Evolutionary conservation across 2,329 filamentous ascomycete species (phyloP).

Genomic region (Arthrobotrys iridis): DNA sequence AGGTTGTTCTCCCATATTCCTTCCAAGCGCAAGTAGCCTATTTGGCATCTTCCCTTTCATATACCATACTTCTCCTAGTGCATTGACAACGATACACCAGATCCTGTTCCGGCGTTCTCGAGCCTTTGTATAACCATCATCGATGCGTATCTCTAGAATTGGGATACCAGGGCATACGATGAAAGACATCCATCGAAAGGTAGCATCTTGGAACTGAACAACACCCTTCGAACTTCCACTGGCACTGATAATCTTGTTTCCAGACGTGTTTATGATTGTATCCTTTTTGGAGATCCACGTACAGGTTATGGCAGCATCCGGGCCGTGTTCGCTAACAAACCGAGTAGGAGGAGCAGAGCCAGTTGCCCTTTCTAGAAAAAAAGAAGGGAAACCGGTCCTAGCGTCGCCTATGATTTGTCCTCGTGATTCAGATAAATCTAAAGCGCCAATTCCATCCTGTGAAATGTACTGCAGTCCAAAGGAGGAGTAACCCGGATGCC

Average conservation of each 20-base stretch:
- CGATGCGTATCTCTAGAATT: constrained; percentile 82
- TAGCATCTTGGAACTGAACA: constrained; percentile 47
- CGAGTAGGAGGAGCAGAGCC: constrained; percentile 66
- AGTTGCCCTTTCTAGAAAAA: constrained; percentile 68
- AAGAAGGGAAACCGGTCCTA: constrained; percentile 77
- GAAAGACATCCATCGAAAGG: constrained; percentile 50
- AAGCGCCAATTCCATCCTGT: constrained; percentile 33
- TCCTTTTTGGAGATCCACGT: constrained; percentile 84
- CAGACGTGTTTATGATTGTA: constrained; percentile 45
- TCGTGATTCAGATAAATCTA: constrained; percentile 44
- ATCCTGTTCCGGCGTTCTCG: constrained; percentile 76
- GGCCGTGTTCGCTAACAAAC: constrained; percentile 78
- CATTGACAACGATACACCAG: constrained; percentile 94
- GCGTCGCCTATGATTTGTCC: constrained; percentile 70
- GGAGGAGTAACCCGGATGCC: constrained; percentile 46
- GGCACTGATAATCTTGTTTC: constrained; percentile 32
- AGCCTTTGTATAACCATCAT: constrained; percentile 80
- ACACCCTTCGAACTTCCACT: constrained; percentile 50
- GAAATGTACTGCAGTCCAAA: constrained; percentile 50
- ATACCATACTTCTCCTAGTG: constrained; percentile 89
- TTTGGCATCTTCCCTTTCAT: constrained; percentile 62
- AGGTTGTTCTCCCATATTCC: constrained; percentile 37
- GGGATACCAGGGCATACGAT: constrained; percentile 79
- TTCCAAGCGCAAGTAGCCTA: neutral
- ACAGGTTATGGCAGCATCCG: constrained; percentile 76